Evolutionary conservation across 2,329 filamentous ascomycete genomes (phyloP), one percentile per base, ranked within the genome.

Genomic region (Juglanconis oblonga): DNA sequence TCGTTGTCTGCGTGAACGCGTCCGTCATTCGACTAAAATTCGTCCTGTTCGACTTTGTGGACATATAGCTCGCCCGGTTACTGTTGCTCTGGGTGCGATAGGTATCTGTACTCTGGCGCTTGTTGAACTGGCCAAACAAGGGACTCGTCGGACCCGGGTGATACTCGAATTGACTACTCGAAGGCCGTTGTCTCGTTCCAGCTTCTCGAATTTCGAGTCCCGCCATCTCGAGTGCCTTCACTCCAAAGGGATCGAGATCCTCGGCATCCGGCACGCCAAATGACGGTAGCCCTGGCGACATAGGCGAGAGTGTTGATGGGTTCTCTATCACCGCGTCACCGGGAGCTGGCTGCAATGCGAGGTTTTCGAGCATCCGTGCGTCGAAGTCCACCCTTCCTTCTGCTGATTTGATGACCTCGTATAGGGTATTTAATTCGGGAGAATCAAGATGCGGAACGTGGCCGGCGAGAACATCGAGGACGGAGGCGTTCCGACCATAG

Each of bases 201-300:
- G 93, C 93, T 76, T 97, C 93, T 55, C 90, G 85, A 65, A 98
- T 95, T 67, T 94, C 91, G 58, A 97, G 78, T 2, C 94, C 94
- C 62, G 92, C 90, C 78, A 92, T 88, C 71, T 97, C 92, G n/a
- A 98, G 77, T 7, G 94, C 93, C 64, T 93, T 83, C 32, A 97
- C 90, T 31, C 94, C 94, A 70, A 91, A 98, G 0, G 94, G 94
- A 71, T 98, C 94, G 0, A 93, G 92, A 67, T 98, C 94, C 57
- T 92, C 86, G 3, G 79, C 76, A 64, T 88, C 87, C 1, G 92
- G 92, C 14, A 97, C 79, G 2, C 93, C 93, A 75, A 97, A 97
- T 2, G 77, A 76, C 35, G 80, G 67, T 7, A 61, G 74, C 64
- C 66, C 77, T 52, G 71, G 81, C 58, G 70, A 73, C 24, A 58